These are phyloP conservation scores for Quercus ilex DNA, from an alignment of 306 rosid species.

Conservation along the genomic window DNA sequence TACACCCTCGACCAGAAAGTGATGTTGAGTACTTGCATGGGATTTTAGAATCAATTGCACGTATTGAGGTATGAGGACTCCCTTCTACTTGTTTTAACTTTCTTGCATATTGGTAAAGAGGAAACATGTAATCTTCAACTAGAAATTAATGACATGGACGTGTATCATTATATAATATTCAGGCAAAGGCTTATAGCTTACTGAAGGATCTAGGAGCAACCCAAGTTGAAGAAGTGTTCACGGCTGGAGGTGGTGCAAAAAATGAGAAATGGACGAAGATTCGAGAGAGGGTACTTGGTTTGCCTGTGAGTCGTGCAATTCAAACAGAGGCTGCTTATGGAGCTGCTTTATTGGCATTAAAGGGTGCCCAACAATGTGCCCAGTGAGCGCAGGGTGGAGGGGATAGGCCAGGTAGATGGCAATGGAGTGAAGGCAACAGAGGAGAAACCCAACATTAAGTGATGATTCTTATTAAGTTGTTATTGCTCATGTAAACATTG, in stretches of 20 bases:
- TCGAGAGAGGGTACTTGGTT: slow-evolving; percentile 76
- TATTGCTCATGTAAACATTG: not conserved
- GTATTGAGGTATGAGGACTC: slow-evolving; percentile 65
- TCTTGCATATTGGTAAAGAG: not conserved
- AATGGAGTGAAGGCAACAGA: too few species aligned
- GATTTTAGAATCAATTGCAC: slow-evolving; percentile 87
- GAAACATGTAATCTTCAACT: not conserved
- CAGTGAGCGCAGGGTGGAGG: not conserved
- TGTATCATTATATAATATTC: slow-evolving; percentile 9
- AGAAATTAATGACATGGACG: slow-evolving; percentile 13
- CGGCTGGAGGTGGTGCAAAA: slow-evolving; percentile 83
- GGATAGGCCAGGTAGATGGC: not conserved
- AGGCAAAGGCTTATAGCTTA: slow-evolving; percentile 74
- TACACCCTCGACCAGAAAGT: slow-evolving; percentile 79
- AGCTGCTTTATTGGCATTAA: slow-evolving; percentile 82
- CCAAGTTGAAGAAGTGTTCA: slow-evolving; percentile 65
- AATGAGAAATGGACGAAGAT: slow-evolving; percentile 79
- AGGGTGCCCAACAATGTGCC: slow-evolving; percentile 41
- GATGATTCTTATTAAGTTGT: not conserved
- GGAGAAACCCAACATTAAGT: not conserved
- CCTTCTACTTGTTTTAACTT: slow-evolving; percentile 1
- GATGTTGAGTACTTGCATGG: slow-evolving; percentile 80
- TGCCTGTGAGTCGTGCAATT: slow-evolving; percentile 63
- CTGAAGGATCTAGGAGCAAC: slow-evolving; percentile 79
- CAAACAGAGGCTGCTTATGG: slow-evolving; percentile 91